Percentiles rank a stretch among this genome's conserved stretches.
Conservation (phyloP, 1,139 yeast species). For the Kodamaea arcana region DNA sequence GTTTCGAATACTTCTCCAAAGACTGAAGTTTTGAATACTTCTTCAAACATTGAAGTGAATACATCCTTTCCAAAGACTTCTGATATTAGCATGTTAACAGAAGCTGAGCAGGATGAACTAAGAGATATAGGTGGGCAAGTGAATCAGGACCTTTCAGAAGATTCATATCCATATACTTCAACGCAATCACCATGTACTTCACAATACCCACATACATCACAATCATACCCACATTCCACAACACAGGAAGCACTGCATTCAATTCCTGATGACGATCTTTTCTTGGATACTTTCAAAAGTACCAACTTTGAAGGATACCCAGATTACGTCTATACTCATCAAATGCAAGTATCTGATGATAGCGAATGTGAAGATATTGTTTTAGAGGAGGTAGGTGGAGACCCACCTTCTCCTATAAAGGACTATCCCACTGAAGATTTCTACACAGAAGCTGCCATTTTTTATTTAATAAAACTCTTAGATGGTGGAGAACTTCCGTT, state of each 20-base stretch:
- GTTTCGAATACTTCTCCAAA: too few relatives aligned
- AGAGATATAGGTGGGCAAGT: background rate
- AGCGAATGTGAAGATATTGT: constrained; percentile 15
- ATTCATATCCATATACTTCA: too few relatives aligned
- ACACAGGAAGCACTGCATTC: constrained; percentile 5
- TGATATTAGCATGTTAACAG: constrained; percentile 1
- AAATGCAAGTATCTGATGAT: constrained; percentile 35
- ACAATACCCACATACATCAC: background rate
- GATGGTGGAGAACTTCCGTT: constrained; percentile 26
- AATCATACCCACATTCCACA: background rate
- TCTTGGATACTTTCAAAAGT: constrained; percentile 9
- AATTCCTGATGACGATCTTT: constrained; percentile 12
- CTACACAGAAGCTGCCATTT: constrained; percentile 2
- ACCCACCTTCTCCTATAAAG: too few relatives aligned
- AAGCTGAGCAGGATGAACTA: background rate
- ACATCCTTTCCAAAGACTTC: too few relatives aligned
- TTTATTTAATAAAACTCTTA: constrained; percentile 15
- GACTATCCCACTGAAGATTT: constrained; percentile 4
- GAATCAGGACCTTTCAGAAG: too few relatives aligned
- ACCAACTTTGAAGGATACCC: constrained; percentile 3
- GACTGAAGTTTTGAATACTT: too few relatives aligned
- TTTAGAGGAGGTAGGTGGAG: background rate
- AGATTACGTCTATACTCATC: constrained; percentile 7
- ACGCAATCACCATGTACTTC: too few relatives aligned
- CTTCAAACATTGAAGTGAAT: too few relatives aligned